Percentiles rank a stretch among this genome's conserved stretches.
Conservation (phyloP, 2,329 filamentous ascomycete species). For the Botryotinia calthae region DNA sequence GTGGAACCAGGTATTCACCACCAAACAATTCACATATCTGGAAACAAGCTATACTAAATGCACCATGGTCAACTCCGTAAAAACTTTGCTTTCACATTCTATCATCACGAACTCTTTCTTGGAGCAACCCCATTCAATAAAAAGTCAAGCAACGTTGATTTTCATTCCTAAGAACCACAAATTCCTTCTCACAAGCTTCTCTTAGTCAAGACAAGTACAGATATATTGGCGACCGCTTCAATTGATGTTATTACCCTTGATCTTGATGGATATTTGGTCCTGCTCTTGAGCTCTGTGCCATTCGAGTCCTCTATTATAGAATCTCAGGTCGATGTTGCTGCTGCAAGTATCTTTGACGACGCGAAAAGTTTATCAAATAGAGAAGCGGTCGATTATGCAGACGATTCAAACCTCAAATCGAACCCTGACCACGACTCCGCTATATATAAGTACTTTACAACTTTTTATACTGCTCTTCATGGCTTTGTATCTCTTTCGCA, state of each 20-base stretch:
- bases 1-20: background rate
- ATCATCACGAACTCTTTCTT: background rate
- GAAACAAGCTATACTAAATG: background rate
- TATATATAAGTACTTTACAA: too few relatives aligned
- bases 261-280: background rate
- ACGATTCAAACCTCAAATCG: too few relatives aligned
- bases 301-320: too few relatives aligned
- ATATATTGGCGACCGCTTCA: background rate
- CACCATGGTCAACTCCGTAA: fast-evolving
- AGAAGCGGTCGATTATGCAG: too few relatives aligned
- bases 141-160: background rate
- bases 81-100: too few relatives aligned
- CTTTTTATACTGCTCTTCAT: too few relatives aligned
- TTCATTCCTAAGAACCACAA: background rate
- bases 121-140: background rate
- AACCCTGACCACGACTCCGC: too few relatives aligned
- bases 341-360: background rate
- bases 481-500: too few relatives aligned
- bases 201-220: background rate
- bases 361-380: too few relatives aligned
- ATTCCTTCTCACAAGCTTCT: background rate
- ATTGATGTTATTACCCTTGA: background rate
- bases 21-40: background rate
- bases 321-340: background rate
- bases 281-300: background rate